Evolutionary conservation across 352 stramenopile genomes (phyloP), one percentile per base, ranked within the genome.

Genomic region (Elongisporangium prolatum): DNA sequence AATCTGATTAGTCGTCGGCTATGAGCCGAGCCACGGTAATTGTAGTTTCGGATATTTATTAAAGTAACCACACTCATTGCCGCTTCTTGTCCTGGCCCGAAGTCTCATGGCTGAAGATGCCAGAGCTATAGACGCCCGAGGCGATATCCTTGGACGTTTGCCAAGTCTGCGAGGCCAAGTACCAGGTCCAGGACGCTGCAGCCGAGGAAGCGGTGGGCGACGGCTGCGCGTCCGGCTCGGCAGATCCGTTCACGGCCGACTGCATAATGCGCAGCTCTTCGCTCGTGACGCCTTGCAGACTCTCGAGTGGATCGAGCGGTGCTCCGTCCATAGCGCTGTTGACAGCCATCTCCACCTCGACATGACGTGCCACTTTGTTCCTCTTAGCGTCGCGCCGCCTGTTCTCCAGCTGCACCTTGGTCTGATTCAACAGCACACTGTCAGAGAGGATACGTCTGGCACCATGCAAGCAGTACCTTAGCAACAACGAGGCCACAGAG

Each of bases 271-370:
- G 60, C 38, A 63, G 52, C 44, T 60, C 66, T 22, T 75, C 52
- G 22, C 64, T 56, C 38, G 74, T 50, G 57, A 78, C 60, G 5
- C 65, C 65, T 1, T 62, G 24, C 3, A 80, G 57, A 9, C 59
- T 58, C 5, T 71, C 74, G 52, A 86, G 63, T 8, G 67, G 66
- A 9, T 77, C 68, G 47, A 85, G 54, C 20, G 74, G 63, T 9
- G 54, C 53, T 2, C 71, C 60, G 10, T 63, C 64, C 3, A 81
- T 53, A 1, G 76, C 71, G 22, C 62, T 72, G 20, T 62, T 64
- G 9, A 86, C 71, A 2, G 72, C 74, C 59, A 79, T 74, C 56
- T 87, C 79, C n/a, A 86, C 79, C 59, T 89, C 79, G 1, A 57
- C 61, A 48, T 86, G 74, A 4, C 72, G 68, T n/a, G 58, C 67